A percentile compares a stretch with the other conserved stretches of the same genome.
phyloP scores from a whole-genome alignment of 1,284 basidiomycete species.

The Chondrostereum purpureum region DNA sequence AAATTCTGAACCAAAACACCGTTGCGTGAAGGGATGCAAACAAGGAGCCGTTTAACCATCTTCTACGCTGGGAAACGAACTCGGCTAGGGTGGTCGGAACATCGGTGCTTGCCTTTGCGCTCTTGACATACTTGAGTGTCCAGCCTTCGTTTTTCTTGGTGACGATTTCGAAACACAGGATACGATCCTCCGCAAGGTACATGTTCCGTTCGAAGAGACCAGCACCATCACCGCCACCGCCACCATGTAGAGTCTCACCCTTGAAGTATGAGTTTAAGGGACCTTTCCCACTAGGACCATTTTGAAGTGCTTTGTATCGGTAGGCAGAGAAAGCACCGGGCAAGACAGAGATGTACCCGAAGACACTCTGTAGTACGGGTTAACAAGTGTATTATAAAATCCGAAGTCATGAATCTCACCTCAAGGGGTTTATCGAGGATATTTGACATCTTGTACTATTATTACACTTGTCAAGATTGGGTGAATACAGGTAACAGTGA shows the following conservation, averaged over 20 bases:
- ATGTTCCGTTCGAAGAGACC: slow-evolving; percentile 85
- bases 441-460: slow-evolving; percentile 85
- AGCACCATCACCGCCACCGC: slow-evolving; percentile 45
- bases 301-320: slow-evolving; percentile 78
- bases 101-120: slow-evolving; percentile 84
- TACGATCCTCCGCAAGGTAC: slow-evolving; percentile 91
- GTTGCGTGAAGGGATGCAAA: slow-evolving; percentile 86
- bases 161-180: slow-evolving; percentile 95
- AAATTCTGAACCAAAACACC: slow-evolving; percentile 78
- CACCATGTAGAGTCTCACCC: slow-evolving; percentile 83
- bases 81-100: slow-evolving; percentile 80
- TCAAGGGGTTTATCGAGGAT: slow-evolving; percentile 91
- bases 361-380: slow-evolving; percentile 72
- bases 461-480: slow-evolving; percentile 8
- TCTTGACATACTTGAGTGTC: slow-evolving; percentile 86
- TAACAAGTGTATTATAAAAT: slow-evolving; percentile 3
- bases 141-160: slow-evolving; percentile 84
- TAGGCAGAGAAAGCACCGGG: slow-evolving; percentile 92
- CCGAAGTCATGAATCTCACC: slow-evolving; percentile 26
- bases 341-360: slow-evolving; percentile 86
- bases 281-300: slow-evolving; percentile 77
- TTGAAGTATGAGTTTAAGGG: slow-evolving; percentile 90
- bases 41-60: slow-evolving; percentile 86
- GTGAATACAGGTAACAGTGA: slow-evolving; percentile 2
- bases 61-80: slow-evolving; percentile 85